These are phyloP conservation scores for Friedmanniomyces simplex DNA, from an alignment of 495 filamentous ascomycete species.

Conservation along the genomic window DNA sequence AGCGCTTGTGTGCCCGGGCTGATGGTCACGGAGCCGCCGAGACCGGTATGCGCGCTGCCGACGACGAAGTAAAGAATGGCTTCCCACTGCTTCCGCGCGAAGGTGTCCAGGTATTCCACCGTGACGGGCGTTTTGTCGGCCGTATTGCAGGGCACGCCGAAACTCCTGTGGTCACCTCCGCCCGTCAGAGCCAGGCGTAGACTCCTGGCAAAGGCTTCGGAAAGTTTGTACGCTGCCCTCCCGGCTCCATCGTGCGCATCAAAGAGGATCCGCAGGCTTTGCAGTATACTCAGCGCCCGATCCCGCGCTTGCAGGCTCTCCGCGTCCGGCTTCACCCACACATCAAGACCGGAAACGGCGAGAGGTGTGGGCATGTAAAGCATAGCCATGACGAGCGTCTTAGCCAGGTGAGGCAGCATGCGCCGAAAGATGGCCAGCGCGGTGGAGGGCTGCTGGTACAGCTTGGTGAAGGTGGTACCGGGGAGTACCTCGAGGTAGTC, in stretches of 20 bases:
- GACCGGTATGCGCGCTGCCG: slow-evolving; percentile 48
- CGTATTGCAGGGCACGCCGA: slow-evolving; percentile 69
- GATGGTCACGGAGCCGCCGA: slow-evolving; percentile 43
- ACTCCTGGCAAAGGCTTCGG: slow-evolving; percentile 63
- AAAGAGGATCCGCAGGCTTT: slow-evolving; percentile 70
- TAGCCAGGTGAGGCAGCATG: slow-evolving; percentile 90
- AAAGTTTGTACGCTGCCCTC: slow-evolving; percentile 45
- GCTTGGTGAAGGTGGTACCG: slow-evolving; percentile 71
- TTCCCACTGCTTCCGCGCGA: slow-evolving; percentile 86
- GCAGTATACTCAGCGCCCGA: slow-evolving; percentile 67
- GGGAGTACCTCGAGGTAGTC: slow-evolving; percentile 87
- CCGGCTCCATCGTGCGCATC: slow-evolving; percentile 44
- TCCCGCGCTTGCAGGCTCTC: slow-evolving; percentile 52
- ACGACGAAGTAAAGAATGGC: slow-evolving; percentile 93
- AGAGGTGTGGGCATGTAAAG: slow-evolving; percentile 76
- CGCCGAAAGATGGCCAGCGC: slow-evolving; percentile 91
- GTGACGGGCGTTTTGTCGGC: slow-evolving; percentile 48
- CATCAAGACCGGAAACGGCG: slow-evolving; percentile 62
- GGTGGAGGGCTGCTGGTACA: slow-evolving; percentile 94
- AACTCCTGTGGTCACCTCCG: slow-evolving; percentile 72
- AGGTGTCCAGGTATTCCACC: slow-evolving; percentile 66
- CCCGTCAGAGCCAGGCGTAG: slow-evolving; percentile 78
- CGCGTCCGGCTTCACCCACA: slow-evolving; percentile 69
- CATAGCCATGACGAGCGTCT: slow-evolving; percentile 88
- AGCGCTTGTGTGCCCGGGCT: slow-evolving; percentile 74